phyloP scores from a whole-genome alignment of 208 protist genomes.

The Entamoeba histolytica region DNA sequence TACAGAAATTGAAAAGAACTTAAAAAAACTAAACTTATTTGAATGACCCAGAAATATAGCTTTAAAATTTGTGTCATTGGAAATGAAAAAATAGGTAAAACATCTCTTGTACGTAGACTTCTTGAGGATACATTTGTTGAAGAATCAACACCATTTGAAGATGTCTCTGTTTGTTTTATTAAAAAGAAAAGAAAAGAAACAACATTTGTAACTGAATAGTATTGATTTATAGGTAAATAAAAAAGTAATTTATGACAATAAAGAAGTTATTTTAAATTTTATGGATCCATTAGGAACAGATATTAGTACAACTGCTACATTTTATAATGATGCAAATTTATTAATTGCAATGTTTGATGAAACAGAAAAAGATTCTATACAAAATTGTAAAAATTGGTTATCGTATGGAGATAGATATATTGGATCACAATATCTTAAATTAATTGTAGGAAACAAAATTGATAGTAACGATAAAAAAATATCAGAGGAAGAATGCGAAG shows the following conservation, averaged over 20 bases:
- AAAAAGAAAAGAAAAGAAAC: no score
- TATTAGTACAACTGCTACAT: not conserved
- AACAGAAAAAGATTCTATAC: not conserved
- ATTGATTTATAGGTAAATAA: not conserved
- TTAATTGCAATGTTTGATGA: not conserved
- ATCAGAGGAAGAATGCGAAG: not conserved
- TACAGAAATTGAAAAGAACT: no score
- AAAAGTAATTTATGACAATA: not conserved
- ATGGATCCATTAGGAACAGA: not conserved
- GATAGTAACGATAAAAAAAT: not conserved
- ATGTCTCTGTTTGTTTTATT: not conserved
- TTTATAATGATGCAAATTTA: not conserved
- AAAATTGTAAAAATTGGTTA: not conserved
- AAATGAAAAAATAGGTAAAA: not conserved
- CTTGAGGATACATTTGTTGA: not conserved
- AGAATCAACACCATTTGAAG: not conserved
- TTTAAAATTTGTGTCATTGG: not conserved
- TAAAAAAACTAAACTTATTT: no score
- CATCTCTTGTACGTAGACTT: not conserved
- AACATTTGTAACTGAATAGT: no score
- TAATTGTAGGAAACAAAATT: not conserved
- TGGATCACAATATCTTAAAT: not conserved
- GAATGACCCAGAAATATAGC: not conserved
- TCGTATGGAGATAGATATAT: not conserved
- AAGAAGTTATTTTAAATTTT: not conserved